Percentiles rank a stretch among this genome's conserved stretches.
These are phyloP conservation scores for Hippophae tibetana DNA, from an alignment of 306 rosid species.

Conservation along the genomic window DNA sequence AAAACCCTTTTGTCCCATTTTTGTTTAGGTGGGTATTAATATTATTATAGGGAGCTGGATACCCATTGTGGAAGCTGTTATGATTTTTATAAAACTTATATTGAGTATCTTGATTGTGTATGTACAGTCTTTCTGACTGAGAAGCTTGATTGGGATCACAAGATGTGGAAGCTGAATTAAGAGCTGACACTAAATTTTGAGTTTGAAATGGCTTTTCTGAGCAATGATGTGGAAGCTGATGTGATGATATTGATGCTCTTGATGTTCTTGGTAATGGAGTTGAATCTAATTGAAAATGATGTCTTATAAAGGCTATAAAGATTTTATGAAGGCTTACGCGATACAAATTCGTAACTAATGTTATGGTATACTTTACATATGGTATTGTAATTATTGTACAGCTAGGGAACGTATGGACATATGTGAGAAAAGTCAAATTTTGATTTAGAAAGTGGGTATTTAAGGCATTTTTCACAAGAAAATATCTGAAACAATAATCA, in stretches of 20 bases:
- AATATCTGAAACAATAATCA: background rate
- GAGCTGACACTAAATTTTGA: too few relatives aligned
- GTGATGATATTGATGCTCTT: background rate
- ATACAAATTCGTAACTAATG: background rate
- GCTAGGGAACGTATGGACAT: too few relatives aligned
- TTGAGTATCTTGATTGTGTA: too few relatives aligned
- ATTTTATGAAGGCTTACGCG: constrained; percentile 43
- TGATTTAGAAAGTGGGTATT: too few relatives aligned
- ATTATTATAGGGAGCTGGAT: background rate
- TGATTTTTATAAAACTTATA: background rate
- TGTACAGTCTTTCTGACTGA: background rate
- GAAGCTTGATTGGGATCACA: constrained; percentile 17
- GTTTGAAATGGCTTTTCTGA: background rate
- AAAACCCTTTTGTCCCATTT: constrained; percentile 5
- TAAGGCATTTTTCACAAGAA: too few relatives aligned
- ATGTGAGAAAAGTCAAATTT: too few relatives aligned
- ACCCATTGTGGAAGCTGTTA: constrained; percentile 13
- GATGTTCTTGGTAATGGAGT: background rate
- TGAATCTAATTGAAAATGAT: constrained; percentile 29
- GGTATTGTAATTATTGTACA: too few relatives aligned
- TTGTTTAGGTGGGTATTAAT: constrained; percentile 6
- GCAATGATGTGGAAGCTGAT: constrained; percentile 12
- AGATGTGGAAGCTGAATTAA: background rate
- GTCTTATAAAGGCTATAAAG: constrained; percentile 14
- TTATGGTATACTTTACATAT: too few relatives aligned